A percentile compares a stretch with the other conserved stretches of the same genome.
phyloP scores from a whole-genome alignment of 169 alveolate species.

The Cryptosporidium ubiquitum region DNA sequence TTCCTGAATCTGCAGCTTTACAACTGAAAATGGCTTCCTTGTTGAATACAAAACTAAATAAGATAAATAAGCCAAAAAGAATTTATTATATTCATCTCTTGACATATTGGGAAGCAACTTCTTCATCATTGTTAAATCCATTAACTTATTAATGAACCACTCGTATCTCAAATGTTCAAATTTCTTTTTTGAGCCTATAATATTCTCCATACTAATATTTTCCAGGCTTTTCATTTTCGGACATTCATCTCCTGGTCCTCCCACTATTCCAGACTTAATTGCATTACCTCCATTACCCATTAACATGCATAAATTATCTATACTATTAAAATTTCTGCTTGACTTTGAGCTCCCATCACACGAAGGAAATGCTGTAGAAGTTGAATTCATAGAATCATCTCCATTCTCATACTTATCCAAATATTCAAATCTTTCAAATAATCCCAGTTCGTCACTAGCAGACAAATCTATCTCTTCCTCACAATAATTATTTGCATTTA shows the following conservation, averaged over 20 bases:
- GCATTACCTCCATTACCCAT: neutral
- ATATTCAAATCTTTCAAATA: constrained; percentile 8
- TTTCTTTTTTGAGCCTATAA: neutral
- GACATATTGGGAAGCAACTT: constrained; percentile 48
- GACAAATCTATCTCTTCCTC: constrained; percentile 31
- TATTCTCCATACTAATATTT: neutral
- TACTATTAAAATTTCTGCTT: constrained; percentile 7
- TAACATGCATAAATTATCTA: constrained; percentile 16
- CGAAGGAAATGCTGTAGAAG: constrained; percentile 4
- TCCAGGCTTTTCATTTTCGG: neutral
- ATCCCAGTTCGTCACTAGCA: constrained; percentile 3
- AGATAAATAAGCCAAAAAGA: constrained; percentile 74
- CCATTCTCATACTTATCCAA: neutral
- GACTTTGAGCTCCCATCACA: constrained; percentile 44
- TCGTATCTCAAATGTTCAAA: neutral
- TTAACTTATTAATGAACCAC: neutral
- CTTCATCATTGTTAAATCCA: neutral
- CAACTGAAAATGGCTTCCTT: constrained; percentile 80
- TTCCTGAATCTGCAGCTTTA: constrained; percentile 74
- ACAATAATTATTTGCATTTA: neutral
- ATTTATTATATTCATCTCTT: constrained; percentile 21
- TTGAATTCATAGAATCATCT: neutral
- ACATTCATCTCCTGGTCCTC: constrained; percentile 4
- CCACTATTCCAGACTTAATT: neutral
- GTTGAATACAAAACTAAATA: constrained; percentile 76